Evolutionary conservation across 805 yeast genomes (phyloP), one percentile per base, ranked within the genome.

Genomic region (Isabelozyma heimii): DNA sequence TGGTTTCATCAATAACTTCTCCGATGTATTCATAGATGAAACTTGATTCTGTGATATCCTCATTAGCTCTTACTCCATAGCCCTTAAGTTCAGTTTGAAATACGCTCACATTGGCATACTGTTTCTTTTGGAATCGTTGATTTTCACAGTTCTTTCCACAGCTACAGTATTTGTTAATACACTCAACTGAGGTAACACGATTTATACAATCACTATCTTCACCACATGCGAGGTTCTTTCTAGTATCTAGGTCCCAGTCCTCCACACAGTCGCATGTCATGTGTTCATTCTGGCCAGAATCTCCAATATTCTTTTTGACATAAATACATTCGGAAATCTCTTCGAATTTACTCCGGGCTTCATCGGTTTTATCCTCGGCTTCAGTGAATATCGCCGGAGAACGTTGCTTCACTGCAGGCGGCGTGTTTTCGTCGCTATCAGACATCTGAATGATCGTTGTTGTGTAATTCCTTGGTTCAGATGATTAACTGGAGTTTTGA

Each of bases 21-120:
- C 99, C 99, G 44, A 88, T 82, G 69, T 92, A 92, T 69, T 92
- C 99, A 68, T 88, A 89, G 41, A 92, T 80, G 62, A 92, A 91
- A n/a, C 81, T 73, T 47, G 83, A 82, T 16, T 80, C 83, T 13
- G 76, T 69, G 12, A 94, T 73, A 45, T 70, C 74, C 4, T 60
- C 66, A 48, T 82, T 76, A 0, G 96, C 91, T 51, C 96, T 77
- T 48, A 92, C 82, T 38, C 99, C 99, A 61, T 80, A 92, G 0
- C 99, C 99, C 65, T 92, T 92, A 54, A 74, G 70, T 48, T 86
- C 90, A 1, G 99, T 91, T 54, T 80, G 76, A 49, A 92, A 82
- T n/a, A 94, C 87, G 28, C 88, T 82, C n/a, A 91, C 85, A 8
- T 74, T 58, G 0, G 97, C 88, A 63, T 86, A 89, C 63, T 85